Conservation (phyloP, 1,284 basidiomycete species). For the Ceratobasidium sp. region DNA sequence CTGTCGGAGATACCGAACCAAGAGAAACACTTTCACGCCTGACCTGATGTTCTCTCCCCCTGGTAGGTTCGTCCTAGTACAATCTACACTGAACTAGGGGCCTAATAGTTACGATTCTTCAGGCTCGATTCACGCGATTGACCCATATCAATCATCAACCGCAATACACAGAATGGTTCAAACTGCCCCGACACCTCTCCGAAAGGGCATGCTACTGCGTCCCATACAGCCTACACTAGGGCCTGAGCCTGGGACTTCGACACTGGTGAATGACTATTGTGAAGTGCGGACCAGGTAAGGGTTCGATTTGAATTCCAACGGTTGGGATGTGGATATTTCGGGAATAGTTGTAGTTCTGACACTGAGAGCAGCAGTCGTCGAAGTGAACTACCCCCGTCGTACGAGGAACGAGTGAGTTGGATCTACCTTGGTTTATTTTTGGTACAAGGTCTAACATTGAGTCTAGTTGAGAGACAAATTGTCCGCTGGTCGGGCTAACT, state of each 20-base stretch:
- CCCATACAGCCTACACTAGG: neutral
- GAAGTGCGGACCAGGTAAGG: neutral
- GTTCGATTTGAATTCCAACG: neutral
- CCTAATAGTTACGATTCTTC: neutral
- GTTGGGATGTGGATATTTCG: neutral
- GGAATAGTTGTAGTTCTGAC: neutral
- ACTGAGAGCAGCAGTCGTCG: neutral
- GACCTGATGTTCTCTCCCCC: neutral
- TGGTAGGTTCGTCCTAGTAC: neutral
- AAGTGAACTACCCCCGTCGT: neutral
- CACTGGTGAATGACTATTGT: neutral
- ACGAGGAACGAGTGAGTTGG: conserved; percentile 3
- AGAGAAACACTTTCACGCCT: neutral
- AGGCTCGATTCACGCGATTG: neutral
- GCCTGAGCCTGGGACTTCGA: neutral
- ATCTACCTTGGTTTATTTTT: neutral
- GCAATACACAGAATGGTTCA: neutral
- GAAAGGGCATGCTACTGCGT: neutral
- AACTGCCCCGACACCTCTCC: neutral
- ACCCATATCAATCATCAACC: conserved; percentile 3
- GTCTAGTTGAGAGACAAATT: neutral
- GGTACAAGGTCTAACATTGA: neutral
- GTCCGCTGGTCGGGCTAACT: neutral
- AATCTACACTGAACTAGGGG: neutral
- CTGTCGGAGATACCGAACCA: neutral